A percentile compares a stretch with the other conserved stretches of the same genome.
Evolutionary conservation across 208 protist species (phyloP).

Genomic region (Leishmania gerbilli): DNA sequence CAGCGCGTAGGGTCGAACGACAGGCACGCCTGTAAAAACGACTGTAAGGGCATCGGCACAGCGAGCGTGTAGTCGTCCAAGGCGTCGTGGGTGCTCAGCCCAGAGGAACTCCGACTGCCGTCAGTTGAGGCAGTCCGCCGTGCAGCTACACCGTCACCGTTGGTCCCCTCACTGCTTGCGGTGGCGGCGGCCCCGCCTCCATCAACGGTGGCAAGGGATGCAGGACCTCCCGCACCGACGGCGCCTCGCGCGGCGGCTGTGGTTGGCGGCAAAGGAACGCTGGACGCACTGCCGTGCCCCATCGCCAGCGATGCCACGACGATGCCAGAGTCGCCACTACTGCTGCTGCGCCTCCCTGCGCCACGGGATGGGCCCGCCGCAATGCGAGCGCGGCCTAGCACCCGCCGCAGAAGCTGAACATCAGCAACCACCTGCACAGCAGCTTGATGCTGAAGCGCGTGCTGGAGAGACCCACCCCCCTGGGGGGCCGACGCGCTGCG

Average conservation of each 20-base stretch:
- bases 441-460: constrained; percentile 15
- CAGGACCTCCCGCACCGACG: not conserved
- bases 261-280: not conserved
- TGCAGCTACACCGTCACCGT: not conserved
- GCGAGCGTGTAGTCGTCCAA: not conserved
- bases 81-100: not conserved
- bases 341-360: not conserved
- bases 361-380: not conserved
- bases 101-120: not conserved
- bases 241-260: not conserved
- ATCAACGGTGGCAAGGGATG: not conserved
- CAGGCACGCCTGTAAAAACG: constrained; percentile 59
- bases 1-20: constrained; percentile 59
- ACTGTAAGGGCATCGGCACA: constrained; percentile 34
- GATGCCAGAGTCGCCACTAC: not conserved
- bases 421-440: constrained; percentile 17
- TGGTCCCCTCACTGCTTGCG: not conserved
- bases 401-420: constrained; percentile 17
- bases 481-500: not conserved
- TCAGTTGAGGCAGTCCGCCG: not conserved
- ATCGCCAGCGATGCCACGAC: not conserved
- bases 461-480: not conserved
- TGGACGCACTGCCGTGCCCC: not conserved
- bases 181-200: not conserved
- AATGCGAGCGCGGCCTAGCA: constrained; percentile 19